Evolutionary conservation across 306 rosid species (phyloP), one percentile per base, ranked within the genome.

Genomic region (Cicer chorassanicum): DNA sequence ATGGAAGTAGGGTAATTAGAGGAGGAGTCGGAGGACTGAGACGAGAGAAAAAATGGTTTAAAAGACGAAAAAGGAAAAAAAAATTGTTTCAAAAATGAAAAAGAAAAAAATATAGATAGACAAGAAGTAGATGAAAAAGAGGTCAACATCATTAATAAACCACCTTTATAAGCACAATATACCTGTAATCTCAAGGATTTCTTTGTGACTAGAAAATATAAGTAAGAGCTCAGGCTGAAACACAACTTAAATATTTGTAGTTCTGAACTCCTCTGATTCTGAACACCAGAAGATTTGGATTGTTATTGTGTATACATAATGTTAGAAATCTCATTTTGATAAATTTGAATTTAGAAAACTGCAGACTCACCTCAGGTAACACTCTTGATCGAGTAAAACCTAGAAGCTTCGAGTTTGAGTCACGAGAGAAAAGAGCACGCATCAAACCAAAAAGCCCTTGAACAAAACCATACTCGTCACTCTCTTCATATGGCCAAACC

Each of bases 401-500:
- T 57, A 81, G 81, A 82, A 77, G 78, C 84, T 87, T 90, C 5
- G 41, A 60, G 49, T 86, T 92, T 4, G 44, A 60, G 44, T 89
- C 93, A 42, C 68, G 82, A 42, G 95, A 88, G 85, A 88, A 94
- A 75, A 94, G 79, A 76, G 83, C 70, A 76, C 55, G 86, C 96
- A 94, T 94, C 91, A 90, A 69, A 61, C 88, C 82, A 75, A 94
- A 94, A 62, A 94, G 92, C 62, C 93, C 96, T 88, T 91, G 98
- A 81, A 94, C 94, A 90, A 91, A 94, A 65, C 97, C 98, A 78
- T 83, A 87, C 77, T 85, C 89, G 38, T 87, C 85, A 38, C 84
- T 86, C 82, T 91, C 90, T 83, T 94, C 98, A 64, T 91, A 94
- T 6, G 98, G 93, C 98, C 98, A 94, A 80, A 94, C 94, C 98